Base-by-base conservation (phyloP, 2,329 filamentous ascomycete genomes). In the Xylariomycetidae sp. region DNA sequence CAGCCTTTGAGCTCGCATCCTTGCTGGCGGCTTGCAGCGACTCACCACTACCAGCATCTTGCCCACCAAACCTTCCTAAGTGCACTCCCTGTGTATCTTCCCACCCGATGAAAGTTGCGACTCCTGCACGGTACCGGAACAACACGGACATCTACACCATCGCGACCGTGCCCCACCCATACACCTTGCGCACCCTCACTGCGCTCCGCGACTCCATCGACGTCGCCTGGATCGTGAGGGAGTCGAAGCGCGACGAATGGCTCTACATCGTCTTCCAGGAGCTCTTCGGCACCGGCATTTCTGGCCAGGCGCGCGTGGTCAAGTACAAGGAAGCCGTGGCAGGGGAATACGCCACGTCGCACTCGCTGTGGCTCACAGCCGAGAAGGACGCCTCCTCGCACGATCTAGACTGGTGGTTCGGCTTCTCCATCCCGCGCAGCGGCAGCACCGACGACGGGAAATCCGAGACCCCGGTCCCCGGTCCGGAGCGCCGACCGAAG, bases 371-470 rank as follows among this genome's bases (percentile, higher is more conserved):
- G 89, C 66, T 95, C 14, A 83, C 82, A 0, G 85, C 86, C n/a
- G 77, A 82, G 50, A 64, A 66, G 27, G 62, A 66, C 16, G 31
- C 39, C 12, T 62, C 82, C 6, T 78, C 82, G 3, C 58, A 73
- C n/a, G 84, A 92, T 44, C 66, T 95, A 3, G 83, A 90, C 53
- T 97, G 88, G 88, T 75, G 83, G 46, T 87, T 97, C 55, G 92
- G 90, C 34, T 97, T 97, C 59, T 67, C 71, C 11, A 71, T 96
- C 8, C 86, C 89, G 2, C 69, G 70, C 29, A 62, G 67, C 14
- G 62, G 66, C 9, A n/a, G n/a, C n/a, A 66, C 72, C 4, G 59
- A 70, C 25, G 65, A 69, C 17, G 72, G 69, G 29, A 72, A 73
- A 41, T 74, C 72, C 11, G 52, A 72, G 45, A 73, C 76, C 2